phyloP scores from a whole-genome alignment of 202 grass and related monocot genomes.

The Miscanthus sacchariflorus region DNA sequence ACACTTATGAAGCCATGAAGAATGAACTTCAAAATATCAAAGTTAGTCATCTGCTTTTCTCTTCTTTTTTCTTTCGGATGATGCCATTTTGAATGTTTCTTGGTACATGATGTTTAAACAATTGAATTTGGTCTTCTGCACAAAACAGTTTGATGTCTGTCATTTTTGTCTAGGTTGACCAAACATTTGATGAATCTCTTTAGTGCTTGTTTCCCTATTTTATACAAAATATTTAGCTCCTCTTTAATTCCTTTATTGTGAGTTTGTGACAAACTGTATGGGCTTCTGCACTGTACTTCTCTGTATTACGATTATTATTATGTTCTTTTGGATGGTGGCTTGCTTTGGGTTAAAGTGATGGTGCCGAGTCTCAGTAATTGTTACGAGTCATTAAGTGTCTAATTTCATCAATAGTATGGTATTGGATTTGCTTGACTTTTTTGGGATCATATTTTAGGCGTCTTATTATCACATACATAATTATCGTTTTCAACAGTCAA shows the following conservation, averaged over 20 bases:
- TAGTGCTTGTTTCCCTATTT: neutral
- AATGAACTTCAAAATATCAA: constrained; percentile 82
- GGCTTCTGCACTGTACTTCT: neutral
- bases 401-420: neutral
- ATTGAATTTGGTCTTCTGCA: constrained; percentile 2
- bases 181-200: neutral
- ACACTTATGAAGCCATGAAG: constrained; percentile 78
- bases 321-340: neutral
- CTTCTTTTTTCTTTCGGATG: neutral
- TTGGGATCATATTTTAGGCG: neutral
- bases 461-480: constrained; percentile 32
- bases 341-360: neutral
- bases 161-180: neutral
- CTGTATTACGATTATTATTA: neutral
- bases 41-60: constrained; percentile 54
- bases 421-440: neutral
- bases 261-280: neutral
- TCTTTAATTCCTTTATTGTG: neutral
- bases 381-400: neutral
- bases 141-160: constrained; percentile 1
- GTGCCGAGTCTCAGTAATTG: neutral
- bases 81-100: constrained; percentile 7
- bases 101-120: neutral
- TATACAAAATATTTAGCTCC: neutral
- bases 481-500: constrained; percentile 49